Evolutionary conservation across 352 stramenopile genomes (phyloP).

Genomic region (Pythium oligandrum): DNA sequence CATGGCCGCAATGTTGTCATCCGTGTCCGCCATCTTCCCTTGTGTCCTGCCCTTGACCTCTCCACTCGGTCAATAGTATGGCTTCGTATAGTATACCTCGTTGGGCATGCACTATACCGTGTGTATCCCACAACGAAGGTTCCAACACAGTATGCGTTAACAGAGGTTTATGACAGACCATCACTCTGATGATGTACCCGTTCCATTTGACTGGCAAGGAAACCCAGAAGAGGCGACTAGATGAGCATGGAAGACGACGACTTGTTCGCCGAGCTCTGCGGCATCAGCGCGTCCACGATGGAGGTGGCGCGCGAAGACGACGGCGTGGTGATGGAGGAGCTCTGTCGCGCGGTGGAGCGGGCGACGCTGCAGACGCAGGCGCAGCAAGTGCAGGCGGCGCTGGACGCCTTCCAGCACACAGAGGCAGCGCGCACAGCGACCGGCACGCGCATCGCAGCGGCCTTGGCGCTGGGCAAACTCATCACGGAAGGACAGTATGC

Average conservation of each 20-base stretch:
- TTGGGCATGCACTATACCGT: too few relatives aligned
- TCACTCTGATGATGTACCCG: too few relatives aligned
- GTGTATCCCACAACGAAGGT: too few relatives aligned
- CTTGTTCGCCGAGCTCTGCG: conserved; percentile 56
- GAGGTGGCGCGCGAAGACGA: conserved; percentile 28
- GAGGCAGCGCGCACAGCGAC: background rate
- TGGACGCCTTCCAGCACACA: conserved; percentile 7
- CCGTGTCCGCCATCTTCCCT: conserved; percentile 22
- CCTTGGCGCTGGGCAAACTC: conserved; percentile 44
- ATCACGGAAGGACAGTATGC: conserved; percentile 61
- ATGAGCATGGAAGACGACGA: conserved; percentile 46
- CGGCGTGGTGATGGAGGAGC: conserved; percentile 30
- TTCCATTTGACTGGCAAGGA: background rate
- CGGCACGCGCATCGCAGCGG: conserved; percentile 8
- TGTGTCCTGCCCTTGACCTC: conserved; percentile 6
- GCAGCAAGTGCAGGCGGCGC: conserved; percentile 19
- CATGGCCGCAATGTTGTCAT: conserved; percentile 52
- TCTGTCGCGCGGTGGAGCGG: conserved; percentile 40
- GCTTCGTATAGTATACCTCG: too few relatives aligned
- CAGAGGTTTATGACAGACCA: too few relatives aligned
- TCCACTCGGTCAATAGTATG: background rate
- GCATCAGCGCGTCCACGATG: conserved; percentile 41
- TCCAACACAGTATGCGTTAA: too few relatives aligned
- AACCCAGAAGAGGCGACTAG: background rate
- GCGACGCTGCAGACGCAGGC: conserved; percentile 53